A percentile compares a stretch with the other conserved stretches of the same genome.
These are phyloP conservation scores for Asterophora lycoperdoides DNA, from an alignment of 768 basidiomycete species.

Conservation along the genomic window DNA sequence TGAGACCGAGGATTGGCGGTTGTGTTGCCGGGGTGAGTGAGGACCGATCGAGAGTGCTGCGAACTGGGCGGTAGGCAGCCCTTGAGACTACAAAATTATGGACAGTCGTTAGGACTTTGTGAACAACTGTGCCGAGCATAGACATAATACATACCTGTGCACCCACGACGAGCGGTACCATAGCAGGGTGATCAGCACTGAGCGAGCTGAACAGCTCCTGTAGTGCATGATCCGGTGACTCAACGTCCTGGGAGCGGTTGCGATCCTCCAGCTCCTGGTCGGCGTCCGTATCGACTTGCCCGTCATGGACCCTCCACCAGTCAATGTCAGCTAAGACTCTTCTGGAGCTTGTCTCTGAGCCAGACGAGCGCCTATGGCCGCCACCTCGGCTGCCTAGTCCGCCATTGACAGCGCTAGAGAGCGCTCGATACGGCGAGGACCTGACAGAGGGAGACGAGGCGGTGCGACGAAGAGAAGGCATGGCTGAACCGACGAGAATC, in stretches of 20 bases:
- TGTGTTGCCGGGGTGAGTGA: conserved; percentile 42
- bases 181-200: conserved; percentile 36
- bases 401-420: conserved; percentile 30
- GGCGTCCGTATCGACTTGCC: conserved; percentile 51
- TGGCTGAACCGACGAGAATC: conserved; percentile 22
- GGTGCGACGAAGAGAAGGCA: conserved; percentile 81
- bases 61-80: conserved; percentile 41
- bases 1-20: conserved; percentile 45
- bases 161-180: conserved; percentile 27
- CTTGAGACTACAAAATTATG: conserved; percentile 15
- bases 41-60: conserved; percentile 56
- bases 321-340: conserved; percentile 83
- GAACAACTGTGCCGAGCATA: background rate
- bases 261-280: conserved; percentile 41
- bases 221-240: conserved; percentile 21
- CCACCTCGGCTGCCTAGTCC: conserved; percentile 30
- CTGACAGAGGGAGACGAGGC: conserved; percentile 67
- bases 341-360: conserved; percentile 59
- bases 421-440: conserved; percentile 59
- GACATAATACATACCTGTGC: conserved; percentile 30
- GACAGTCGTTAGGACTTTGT: background rate
- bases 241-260: conserved; percentile 31
- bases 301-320: conserved; percentile 80
- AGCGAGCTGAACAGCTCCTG: conserved; percentile 25
- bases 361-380: conserved; percentile 60